A percentile compares a stretch with the other conserved stretches of the same genome.
phyloP scores from a whole-genome alignment of 2,329 filamentous ascomycete genomes.

The Exserohilum turcica region DNA sequence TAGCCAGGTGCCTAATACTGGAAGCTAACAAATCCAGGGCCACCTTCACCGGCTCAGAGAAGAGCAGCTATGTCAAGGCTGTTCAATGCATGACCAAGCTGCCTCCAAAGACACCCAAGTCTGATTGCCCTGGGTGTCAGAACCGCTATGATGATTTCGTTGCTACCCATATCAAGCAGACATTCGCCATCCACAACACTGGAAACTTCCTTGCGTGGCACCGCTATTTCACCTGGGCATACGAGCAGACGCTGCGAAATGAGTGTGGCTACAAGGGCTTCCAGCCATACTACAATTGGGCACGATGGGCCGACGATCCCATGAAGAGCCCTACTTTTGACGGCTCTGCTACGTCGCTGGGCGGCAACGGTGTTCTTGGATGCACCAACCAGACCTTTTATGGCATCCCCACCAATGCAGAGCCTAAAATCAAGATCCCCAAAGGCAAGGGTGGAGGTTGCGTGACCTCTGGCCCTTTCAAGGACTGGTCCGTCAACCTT shows the following conservation, averaged over 20 bases:
- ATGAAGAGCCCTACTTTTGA: conserved; percentile 59
- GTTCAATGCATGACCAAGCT: conserved; percentile 39
- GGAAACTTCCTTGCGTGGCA: conserved; percentile 40
- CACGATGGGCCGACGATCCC: conserved; percentile 34
- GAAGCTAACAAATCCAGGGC: conserved; percentile 23
- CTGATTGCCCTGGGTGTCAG: conserved; percentile 33
- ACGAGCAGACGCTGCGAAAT: conserved; percentile 35
- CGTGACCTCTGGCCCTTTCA: conserved; percentile 58
- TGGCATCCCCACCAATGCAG: conserved; percentile 29
- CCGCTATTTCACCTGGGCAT: conserved; percentile 35
- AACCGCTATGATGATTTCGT: conserved; percentile 42
- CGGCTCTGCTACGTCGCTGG: conserved; percentile 54
- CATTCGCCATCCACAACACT: conserved; percentile 34
- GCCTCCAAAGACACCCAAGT: conserved; percentile 29
- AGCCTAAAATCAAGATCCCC: conserved; percentile 46
- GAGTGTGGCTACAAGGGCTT: conserved; percentile 39
- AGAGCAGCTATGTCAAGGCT: conserved; percentile 38
- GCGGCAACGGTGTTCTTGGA: conserved; percentile 52
- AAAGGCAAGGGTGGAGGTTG: conserved; percentile 62
- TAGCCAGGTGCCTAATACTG: neutral
- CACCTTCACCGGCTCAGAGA: conserved; percentile 32
- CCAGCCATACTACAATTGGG: conserved; percentile 42
- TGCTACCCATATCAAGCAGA: conserved; percentile 39
- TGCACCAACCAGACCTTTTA: conserved; percentile 33
- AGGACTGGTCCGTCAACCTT: conserved; percentile 51